Percentiles rank a stretch among this genome's conserved stretches.
These are phyloP conservation scores for Lasiodiplodia sp. DNA, from an alignment of 2,329 filamentous ascomycete species.

Conservation along the genomic window DNA sequence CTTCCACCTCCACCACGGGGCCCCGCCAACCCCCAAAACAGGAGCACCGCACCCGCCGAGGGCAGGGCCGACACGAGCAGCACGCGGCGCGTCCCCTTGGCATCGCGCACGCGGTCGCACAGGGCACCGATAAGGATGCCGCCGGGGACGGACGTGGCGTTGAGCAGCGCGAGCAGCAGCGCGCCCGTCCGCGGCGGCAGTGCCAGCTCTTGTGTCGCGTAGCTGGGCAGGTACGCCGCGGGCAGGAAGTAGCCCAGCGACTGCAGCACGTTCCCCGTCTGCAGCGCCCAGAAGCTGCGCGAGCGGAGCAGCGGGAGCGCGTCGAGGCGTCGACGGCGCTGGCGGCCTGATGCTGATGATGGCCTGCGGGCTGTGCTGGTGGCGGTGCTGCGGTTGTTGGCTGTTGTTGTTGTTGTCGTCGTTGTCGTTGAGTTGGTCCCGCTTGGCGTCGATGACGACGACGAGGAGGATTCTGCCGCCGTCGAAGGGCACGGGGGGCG, in stretches of 20 bases:
- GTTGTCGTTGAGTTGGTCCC: not conserved
- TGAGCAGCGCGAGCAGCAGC: slow-evolving; percentile 50
- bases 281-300: slow-evolving; percentile 37
- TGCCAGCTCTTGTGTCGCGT: slow-evolving; percentile 45
- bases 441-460: slow-evolving; percentile 43
- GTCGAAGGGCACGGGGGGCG: slow-evolving; percentile 37
- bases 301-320: not conserved
- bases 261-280: slow-evolving; percentile 52
- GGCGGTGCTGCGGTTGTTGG: slow-evolving; percentile 35
- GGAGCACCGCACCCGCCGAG: slow-evolving; percentile 45
- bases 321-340: not conserved
- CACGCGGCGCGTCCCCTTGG: slow-evolving; percentile 43
- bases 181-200: slow-evolving; percentile 44
- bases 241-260: slow-evolving; percentile 55
- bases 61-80: slow-evolving; percentile 46
- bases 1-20: not conserved
- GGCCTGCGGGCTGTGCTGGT: slow-evolving; percentile 34
- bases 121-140: slow-evolving; percentile 48
- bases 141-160: slow-evolving; percentile 48
- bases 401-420: not conserved
- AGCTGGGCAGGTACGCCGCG: slow-evolving; percentile 51
- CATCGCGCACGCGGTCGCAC: slow-evolving; percentile 47
- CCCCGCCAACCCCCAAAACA: slow-evolving; percentile 11
- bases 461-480: not conserved
- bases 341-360: not conserved